phyloP scores from a whole-genome alignment of 352 stramenopile species.

The Pythium plurisporium region DNA sequence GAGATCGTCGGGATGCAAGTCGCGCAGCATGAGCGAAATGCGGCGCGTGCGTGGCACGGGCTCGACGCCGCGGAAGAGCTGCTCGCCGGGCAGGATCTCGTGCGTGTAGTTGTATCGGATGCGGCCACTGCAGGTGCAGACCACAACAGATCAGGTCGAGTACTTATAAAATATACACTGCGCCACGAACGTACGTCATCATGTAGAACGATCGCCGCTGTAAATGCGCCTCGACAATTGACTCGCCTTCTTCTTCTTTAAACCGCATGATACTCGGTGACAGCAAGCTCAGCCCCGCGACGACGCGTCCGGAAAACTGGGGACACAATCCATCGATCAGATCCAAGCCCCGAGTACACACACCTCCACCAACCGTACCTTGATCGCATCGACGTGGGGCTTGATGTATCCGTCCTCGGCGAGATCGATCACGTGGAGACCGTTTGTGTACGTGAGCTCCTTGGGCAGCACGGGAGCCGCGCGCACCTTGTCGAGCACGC shows the following conservation, averaged over 20 bases:
- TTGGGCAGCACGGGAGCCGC: conserved; percentile 50
- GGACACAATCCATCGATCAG: not conserved
- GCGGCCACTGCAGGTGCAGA: conserved; percentile 46
- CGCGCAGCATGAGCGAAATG: conserved; percentile 83
- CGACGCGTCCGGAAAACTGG: conserved; percentile 73
- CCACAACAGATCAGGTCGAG: no score
- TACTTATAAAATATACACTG: no score
- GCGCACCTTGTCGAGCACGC: conserved; percentile 67
- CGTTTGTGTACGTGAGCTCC: conserved; percentile 61
- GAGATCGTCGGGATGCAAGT: conserved; percentile 49
- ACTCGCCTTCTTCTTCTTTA: conserved; percentile 72
- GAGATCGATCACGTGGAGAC: conserved; percentile 81
- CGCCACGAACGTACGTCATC: conserved; percentile 82
- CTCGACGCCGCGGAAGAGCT: conserved; percentile 50
- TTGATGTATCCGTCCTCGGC: conserved; percentile 81
- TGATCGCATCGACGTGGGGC: conserved; percentile 83
- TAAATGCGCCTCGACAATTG: conserved; percentile 60
- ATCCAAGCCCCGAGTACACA: no score
- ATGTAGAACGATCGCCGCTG: conserved; percentile 81
- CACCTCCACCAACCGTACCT: conserved; percentile 31
- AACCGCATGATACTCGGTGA: conserved; percentile 84
- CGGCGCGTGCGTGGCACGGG: conserved; percentile 65
- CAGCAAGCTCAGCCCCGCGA: conserved; percentile 71
- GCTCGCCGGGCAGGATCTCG: conserved; percentile 67
- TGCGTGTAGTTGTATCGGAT: conserved; percentile 86